Evolutionary conservation across 106 monocot species (phyloP).

Genomic region (Dendrobium nobile): DNA sequence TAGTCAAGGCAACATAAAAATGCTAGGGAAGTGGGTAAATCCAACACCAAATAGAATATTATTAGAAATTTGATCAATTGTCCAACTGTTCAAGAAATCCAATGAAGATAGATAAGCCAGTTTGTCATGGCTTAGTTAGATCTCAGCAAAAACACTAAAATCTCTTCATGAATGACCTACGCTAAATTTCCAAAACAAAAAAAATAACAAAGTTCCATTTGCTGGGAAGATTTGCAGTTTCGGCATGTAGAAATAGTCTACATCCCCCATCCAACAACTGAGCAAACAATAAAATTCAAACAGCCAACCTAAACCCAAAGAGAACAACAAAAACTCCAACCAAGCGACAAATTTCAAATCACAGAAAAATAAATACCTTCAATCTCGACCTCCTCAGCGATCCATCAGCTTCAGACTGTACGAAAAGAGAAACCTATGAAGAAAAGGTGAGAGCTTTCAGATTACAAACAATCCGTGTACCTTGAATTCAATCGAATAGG

Average conservation of each 20-base stretch:
- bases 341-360: background rate
- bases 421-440: constrained; percentile 8
- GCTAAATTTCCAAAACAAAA: too few species aligned
- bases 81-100: background rate
- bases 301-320: background rate
- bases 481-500: background rate
- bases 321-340: background rate
- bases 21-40: background rate
- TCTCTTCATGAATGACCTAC: too few species aligned
- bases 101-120: background rate
- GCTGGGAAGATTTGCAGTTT: background rate
- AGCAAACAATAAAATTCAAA: background rate
- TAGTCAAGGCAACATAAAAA: background rate
- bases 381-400: constrained; percentile 13
- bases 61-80: too few species aligned
- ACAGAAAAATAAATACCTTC: constrained; percentile 13
- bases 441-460: background rate
- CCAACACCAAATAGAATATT: background rate
- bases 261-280: background rate
- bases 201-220: background rate
- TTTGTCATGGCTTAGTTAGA: background rate
- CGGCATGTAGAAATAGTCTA: background rate
- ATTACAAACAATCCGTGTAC: background rate
- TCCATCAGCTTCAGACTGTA: constrained; percentile 7
- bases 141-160: background rate